Evolutionary conservation across 2,329 filamentous ascomycete species (phyloP).

Genomic region (Tympanopsis confertula): DNA sequence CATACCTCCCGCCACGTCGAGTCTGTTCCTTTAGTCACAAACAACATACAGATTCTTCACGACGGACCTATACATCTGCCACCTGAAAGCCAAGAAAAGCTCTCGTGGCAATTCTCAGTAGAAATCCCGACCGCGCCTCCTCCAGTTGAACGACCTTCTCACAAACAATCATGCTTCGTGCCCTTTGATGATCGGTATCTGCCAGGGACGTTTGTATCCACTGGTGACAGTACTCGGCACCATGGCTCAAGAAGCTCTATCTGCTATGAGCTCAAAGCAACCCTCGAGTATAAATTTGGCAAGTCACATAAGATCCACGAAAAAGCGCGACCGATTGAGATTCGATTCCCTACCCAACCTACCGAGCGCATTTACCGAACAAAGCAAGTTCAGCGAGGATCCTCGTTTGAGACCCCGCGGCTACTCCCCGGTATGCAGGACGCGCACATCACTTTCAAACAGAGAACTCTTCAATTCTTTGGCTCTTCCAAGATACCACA

Average conservation of each 20-base stretch:
- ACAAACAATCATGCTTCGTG: too few species aligned
- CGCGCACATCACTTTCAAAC: constrained; percentile 15
- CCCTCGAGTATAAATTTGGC: not conserved
- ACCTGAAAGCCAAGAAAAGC: not conserved
- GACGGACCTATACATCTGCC: not conserved
- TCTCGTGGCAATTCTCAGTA: not conserved
- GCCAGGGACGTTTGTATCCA: not conserved
- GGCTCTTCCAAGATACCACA: constrained; percentile 17
- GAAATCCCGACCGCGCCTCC: not conserved
- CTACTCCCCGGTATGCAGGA: constrained; percentile 17
- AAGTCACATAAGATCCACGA: not conserved
- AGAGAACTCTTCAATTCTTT: constrained; percentile 19
- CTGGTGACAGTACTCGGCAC: not conserved
- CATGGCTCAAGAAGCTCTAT: not conserved
- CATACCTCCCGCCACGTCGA: too few species aligned
- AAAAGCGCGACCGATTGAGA: not conserved
- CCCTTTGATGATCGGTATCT: not conserved
- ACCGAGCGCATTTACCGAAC: not conserved
- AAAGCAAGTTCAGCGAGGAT: too few species aligned
- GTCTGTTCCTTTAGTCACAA: too few species aligned
- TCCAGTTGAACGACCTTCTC: too few species aligned
- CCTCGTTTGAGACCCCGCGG: too few species aligned
- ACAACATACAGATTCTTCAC: not conserved
- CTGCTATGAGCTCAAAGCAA: not conserved
- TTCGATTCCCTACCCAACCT: not conserved